Conservation (phyloP, 176 grass and related monocot genomes). For the Olyra latifolia region DNA sequence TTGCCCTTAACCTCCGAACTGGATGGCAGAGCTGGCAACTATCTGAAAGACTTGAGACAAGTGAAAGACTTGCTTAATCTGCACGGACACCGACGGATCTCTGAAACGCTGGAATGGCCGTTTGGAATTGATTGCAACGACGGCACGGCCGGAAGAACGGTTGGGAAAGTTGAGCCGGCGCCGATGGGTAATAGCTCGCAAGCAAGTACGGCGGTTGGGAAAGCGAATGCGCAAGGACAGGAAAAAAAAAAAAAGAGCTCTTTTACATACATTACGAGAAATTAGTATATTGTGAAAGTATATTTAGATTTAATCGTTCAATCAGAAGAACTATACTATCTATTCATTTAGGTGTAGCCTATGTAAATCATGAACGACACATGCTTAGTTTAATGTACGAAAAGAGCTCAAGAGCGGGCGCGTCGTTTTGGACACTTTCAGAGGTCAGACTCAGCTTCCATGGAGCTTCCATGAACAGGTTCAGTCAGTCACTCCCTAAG, state of each 20-base stretch:
- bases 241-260: not conserved
- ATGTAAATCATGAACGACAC: too few relatives aligned
- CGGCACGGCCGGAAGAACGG: not conserved
- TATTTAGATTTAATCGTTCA: too few relatives aligned
- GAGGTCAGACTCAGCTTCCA: too few relatives aligned
- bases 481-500: not conserved
- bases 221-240: not conserved
- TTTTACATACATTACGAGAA: too few relatives aligned
- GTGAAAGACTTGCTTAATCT: not conserved
- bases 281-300: too few relatives aligned
- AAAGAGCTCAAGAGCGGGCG: too few relatives aligned
- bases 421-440: not conserved
- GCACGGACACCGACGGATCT: not conserved
- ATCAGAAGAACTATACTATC: too few relatives aligned
- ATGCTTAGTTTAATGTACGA: too few relatives aligned
- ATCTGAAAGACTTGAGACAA: not conserved
- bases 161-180: conserved; percentile 15
- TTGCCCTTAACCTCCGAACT: not conserved
- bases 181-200: not conserved
- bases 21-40: not conserved
- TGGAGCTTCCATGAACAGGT: not conserved
- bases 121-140: conserved; percentile 5
- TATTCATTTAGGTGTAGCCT: too few relatives aligned
- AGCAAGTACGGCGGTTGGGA: conserved; percentile 22
- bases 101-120: not conserved